Conservation (phyloP, 495 filamentous ascomycete genomes). For the Arthonia radiata region DNA sequence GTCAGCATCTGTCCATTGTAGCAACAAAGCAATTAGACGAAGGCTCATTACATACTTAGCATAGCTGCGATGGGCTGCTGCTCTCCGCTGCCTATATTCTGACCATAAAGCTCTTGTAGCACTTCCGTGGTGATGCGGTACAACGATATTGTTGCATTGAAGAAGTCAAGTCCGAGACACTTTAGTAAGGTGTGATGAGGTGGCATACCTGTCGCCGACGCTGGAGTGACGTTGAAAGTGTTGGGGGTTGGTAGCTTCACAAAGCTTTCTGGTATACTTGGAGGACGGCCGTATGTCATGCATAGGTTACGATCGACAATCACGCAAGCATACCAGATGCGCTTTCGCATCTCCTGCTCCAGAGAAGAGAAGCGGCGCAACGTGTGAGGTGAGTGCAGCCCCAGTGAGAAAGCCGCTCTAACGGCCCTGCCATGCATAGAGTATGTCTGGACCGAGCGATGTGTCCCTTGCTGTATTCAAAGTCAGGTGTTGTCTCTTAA, state of each 20-base stretch:
- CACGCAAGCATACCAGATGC: conserved; percentile 22
- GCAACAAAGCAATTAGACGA: too few relatives aligned
- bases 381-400: conserved; percentile 17
- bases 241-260: conserved; percentile 16
- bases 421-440: conserved; percentile 19
- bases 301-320: conserved; percentile 21
- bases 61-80: too few relatives aligned
- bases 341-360: conserved; percentile 18
- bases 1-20: too few relatives aligned
- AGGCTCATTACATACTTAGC: too few relatives aligned
- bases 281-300: conserved; percentile 22
- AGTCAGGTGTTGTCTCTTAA: too few relatives aligned
- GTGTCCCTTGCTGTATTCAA: conserved; percentile 22
- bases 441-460: conserved; percentile 20
- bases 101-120: conserved; percentile 17
- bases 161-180: conserved; percentile 12
- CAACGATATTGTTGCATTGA: conserved; percentile 17
- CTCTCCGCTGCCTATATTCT: conserved; percentile 15
- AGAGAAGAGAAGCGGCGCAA: conserved; percentile 11
- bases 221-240: conserved; percentile 2
- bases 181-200: conserved; percentile 2
- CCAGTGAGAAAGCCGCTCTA: conserved; percentile 17
- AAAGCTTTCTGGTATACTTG: conserved; percentile 16
- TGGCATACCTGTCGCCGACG: too few relatives aligned
- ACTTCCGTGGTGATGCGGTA: conserved; percentile 12